A percentile compares a stretch with the other conserved stretches of the same genome.
phyloP scores from a whole-genome alignment of 805 yeast genomes.

The Sugiyamaella smithiae region DNA sequence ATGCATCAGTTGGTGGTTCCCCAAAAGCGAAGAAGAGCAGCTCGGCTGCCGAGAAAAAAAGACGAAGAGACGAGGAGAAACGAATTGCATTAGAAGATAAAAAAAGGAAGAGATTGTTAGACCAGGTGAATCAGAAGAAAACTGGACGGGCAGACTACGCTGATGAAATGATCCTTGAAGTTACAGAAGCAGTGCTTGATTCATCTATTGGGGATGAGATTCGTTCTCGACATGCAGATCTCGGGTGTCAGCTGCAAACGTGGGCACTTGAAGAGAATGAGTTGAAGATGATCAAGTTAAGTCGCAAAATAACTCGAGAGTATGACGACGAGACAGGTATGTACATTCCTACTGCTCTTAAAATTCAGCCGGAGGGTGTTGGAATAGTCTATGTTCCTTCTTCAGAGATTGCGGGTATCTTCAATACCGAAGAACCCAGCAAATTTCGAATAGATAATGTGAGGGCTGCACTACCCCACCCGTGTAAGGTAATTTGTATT shows the following conservation, averaged over 20 bases:
- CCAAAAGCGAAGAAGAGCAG: too few relatives aligned
- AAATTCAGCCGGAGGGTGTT: constrained; percentile 11
- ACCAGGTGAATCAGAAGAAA: constrained; percentile 2
- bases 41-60: too few relatives aligned
- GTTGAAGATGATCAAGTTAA: constrained; percentile 11
- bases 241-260: not conserved
- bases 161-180: constrained; percentile 17
- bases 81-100: constrained; percentile 6
- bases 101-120: constrained; percentile 5
- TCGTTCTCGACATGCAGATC: not conserved
- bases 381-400: constrained; percentile 13
- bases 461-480: not conserved
- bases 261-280: not conserved
- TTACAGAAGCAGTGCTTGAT: not conserved
- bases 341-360: constrained; percentile 17
- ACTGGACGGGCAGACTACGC: constrained; percentile 5
- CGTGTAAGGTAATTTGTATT: constrained; percentile 17
- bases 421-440: not conserved
- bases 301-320: constrained; percentile 16
- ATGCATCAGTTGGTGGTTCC: too few relatives aligned
- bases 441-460: constrained; percentile 7
- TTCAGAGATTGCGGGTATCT: not conserved
- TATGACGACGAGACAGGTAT: constrained; percentile 23
- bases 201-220: not conserved
- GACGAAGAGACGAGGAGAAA: not conserved